These are phyloP conservation scores for Coemansia nantahalensis DNA, from an alignment of 192 early-diverging fungal genomes.

Conservation along the genomic window DNA sequence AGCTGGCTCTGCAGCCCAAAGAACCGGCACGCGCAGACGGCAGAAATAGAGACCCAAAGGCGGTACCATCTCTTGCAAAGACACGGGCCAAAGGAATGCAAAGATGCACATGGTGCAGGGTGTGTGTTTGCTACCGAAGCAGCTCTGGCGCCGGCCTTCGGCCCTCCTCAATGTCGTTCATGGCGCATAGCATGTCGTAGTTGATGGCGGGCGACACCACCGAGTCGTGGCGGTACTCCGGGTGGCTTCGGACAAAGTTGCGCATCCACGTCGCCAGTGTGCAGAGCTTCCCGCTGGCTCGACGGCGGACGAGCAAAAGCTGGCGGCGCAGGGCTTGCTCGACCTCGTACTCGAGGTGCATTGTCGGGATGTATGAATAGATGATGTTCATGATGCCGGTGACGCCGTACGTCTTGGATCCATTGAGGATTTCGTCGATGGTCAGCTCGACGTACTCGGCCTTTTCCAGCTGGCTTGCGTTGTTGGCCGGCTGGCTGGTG, in stretches of 20 bases:
- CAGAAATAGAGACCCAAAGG: too few species aligned
- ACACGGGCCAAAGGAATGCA: too few species aligned
- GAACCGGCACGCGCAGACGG: too few species aligned
- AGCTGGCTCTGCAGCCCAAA: too few species aligned
- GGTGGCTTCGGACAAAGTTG: slow-evolving; percentile 80
- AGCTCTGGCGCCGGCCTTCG: slow-evolving; percentile 32
- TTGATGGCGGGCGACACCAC: slow-evolving; percentile 79
- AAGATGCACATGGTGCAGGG: neutral
- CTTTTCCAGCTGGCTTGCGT: slow-evolving; percentile 15
- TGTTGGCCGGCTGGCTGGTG: neutral
- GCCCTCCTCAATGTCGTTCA: slow-evolving; percentile 52
- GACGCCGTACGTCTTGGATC: slow-evolving; percentile 61
- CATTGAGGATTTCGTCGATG: slow-evolving; percentile 91
- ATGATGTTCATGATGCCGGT: slow-evolving; percentile 81
- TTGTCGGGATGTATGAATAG: slow-evolving; percentile 69
- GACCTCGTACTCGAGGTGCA: slow-evolving; percentile 70
- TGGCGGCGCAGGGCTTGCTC: slow-evolving; percentile 73
- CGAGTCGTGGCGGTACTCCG: slow-evolving; percentile 85
- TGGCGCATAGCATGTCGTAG: slow-evolving; percentile 72
- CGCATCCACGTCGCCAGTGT: slow-evolving; percentile 92
- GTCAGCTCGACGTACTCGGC: slow-evolving; percentile 77
- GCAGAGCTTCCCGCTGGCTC: slow-evolving; percentile 78
- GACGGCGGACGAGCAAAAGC: slow-evolving; percentile 69
- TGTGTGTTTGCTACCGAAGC: slow-evolving; percentile 13
- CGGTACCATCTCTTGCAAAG: too few species aligned